These are phyloP conservation scores for Penstemon barbatus DNA, from an alignment of 257 asterid species.

Conservation along the genomic window DNA sequence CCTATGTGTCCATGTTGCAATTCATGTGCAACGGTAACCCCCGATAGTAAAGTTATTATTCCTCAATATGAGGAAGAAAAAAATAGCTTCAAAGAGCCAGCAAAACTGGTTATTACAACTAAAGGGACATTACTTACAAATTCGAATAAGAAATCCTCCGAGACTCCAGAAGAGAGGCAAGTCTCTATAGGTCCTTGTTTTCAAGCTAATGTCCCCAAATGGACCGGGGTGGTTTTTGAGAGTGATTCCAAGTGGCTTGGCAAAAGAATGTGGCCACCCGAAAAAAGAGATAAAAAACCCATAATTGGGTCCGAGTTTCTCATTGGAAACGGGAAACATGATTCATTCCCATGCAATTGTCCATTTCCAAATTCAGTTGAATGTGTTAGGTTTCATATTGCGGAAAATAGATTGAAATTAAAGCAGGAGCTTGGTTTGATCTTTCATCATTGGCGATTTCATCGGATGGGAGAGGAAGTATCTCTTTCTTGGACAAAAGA, in stretches of 20 bases:
- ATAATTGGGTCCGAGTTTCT: slow-evolving; percentile 25
- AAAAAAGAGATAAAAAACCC: slow-evolving; percentile 30
- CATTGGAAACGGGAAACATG: slow-evolving; percentile 49
- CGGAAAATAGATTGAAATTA: slow-evolving; percentile 60
- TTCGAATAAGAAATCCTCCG: slow-evolving; percentile 23
- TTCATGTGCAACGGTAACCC: slow-evolving; percentile 35
- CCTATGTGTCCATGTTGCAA: slow-evolving; percentile 45
- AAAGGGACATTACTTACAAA: slow-evolving; percentile 26
- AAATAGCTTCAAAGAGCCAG: slow-evolving; percentile 29
- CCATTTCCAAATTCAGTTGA: slow-evolving; percentile 47
- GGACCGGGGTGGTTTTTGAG: slow-evolving; percentile 48
- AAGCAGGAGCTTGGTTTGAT: slow-evolving; percentile 51
- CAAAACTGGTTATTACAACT: slow-evolving; percentile 19
- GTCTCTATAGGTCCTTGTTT: slow-evolving; percentile 47
- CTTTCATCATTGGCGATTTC: slow-evolving; percentile 57
- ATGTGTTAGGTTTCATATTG: slow-evolving; percentile 72
- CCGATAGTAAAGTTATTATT: slow-evolving; percentile 27
- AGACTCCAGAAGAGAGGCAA: slow-evolving; percentile 29
- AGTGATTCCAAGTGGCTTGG: slow-evolving; percentile 89
- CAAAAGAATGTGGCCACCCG: slow-evolving; percentile 54
- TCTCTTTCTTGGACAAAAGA: slow-evolving; percentile 75
- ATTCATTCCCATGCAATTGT: slow-evolving; percentile 43
- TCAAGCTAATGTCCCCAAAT: slow-evolving; percentile 72
- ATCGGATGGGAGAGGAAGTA: slow-evolving; percentile 89
- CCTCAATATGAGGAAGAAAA: slow-evolving; percentile 34